These are phyloP conservation scores for Ilyonectria mors-panacis DNA, from an alignment of 2,329 filamentous ascomycete genomes.

Conservation along the genomic window DNA sequence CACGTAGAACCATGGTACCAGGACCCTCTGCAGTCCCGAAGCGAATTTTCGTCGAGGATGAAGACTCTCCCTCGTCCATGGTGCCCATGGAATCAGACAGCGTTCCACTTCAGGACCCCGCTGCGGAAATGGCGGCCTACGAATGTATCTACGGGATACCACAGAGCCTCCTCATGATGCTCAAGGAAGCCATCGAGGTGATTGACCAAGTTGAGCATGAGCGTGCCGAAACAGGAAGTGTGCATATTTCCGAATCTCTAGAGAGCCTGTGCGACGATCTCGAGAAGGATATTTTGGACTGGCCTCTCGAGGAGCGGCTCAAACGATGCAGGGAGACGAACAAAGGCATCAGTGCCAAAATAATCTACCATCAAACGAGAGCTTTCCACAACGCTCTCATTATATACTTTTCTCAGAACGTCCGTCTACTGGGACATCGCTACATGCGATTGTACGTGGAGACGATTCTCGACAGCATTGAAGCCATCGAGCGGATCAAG, in stretches of 20 bases:
- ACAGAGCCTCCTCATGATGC: constrained; percentile 12
- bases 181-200: constrained; percentile 27
- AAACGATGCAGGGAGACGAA: constrained; percentile 18
- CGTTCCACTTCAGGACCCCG: not conserved
- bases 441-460: constrained; percentile 39
- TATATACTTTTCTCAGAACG: constrained; percentile 45
- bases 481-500: constrained; percentile 43
- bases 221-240: constrained; percentile 4
- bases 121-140: constrained; percentile 23
- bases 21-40: not conserved
- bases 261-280: constrained; percentile 22
- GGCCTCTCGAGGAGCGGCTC: constrained; percentile 19
- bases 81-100: not conserved
- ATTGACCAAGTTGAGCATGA: constrained; percentile 27
- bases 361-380: constrained; percentile 31
- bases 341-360: constrained; percentile 22
- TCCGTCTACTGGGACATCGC: constrained; percentile 33
- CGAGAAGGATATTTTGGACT: constrained; percentile 30
- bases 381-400: constrained; percentile 47
- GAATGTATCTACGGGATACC: constrained; percentile 35
- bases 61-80: not conserved
- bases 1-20: not conserved
- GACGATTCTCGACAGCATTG: constrained; percentile 37
- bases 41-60: constrained; percentile 8
- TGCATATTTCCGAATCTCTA: constrained; percentile 6